Evolutionary conservation across 257 asterid genomes (phyloP), one percentile per base, ranked within the genome.

Genomic region (Salvia hispanica): DNA sequence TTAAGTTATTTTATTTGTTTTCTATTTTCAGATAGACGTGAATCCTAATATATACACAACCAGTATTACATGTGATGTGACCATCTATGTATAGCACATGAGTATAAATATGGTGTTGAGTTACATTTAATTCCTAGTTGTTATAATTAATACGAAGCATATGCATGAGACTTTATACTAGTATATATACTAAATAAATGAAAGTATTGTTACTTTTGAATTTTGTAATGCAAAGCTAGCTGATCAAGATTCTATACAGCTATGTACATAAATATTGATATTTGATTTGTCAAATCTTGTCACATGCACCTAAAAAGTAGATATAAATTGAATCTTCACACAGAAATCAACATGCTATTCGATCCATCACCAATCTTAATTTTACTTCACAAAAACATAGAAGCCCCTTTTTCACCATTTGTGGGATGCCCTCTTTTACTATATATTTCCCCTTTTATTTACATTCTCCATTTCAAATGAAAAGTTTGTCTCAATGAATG

Each of bases 251-350:
- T 16, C 18, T 16, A 51, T 16, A 53, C 7, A 6, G 57, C 15
- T 21, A 33, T 39, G 14, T 16, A 33, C 62, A 61, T 62, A 43
- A 40, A 62, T 43, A 63, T 63, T 63, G 59, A 55, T 69, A 42
- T 45, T 25, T 64, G 9, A 54, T 12, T 44, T 34, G 76, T 72
- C 76, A 43, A 72, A 63, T 63, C 76, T 72, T 54, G 56, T 72
- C 70, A 72, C 47, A 56, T 61, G 71, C 61, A 62, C 70, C 76
- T 71, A 53, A 72, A 66, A 70, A 69, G 67, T 43, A 60, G 63
- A 61, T 52, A 71, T 10, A 59, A 58, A 16, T 25, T 59, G 67
- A 50, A 70, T 70, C 63, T 70, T 42, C 56, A 70, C 71, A 65
- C 56, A 33, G 61, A 70, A 62, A 72, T 72, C 55, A 43, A 51